Conservation (phyloP, 345 rosid species). For the Mercurialis annua region DNA sequence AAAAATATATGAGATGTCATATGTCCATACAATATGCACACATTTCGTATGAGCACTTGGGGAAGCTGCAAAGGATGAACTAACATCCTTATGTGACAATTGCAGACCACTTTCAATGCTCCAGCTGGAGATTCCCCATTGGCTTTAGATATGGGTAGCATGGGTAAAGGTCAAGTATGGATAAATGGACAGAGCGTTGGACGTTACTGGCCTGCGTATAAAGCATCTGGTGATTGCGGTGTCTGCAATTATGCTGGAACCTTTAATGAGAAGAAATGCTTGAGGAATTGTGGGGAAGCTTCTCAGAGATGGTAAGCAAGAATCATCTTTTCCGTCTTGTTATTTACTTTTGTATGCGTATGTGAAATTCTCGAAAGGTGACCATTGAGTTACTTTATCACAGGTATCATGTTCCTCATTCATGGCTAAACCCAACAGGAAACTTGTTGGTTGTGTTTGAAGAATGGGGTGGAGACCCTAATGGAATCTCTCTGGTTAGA, state of each 20-base stretch:
- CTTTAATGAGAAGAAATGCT: constrained; percentile 70
- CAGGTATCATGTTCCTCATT: constrained; percentile 92
- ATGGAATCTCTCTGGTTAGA: constrained; percentile 75
- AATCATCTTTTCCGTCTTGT: background rate
- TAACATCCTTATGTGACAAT: constrained; percentile 22
- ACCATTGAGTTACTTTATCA: constrained; percentile 12
- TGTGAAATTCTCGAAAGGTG: background rate
- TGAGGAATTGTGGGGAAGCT: constrained; percentile 83
- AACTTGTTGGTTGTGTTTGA: constrained; percentile 93
- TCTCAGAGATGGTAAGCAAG: constrained; percentile 81
- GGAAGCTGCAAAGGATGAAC: background rate
- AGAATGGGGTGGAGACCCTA: constrained; percentile 98
- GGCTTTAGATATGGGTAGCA: constrained; percentile 88
- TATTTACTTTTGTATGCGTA: background rate
- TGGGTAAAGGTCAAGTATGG: constrained; percentile 99
- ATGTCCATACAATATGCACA: background rate
- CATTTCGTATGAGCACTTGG: background rate
- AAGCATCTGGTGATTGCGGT: constrained; percentile 69
- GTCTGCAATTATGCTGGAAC: constrained; percentile 71
- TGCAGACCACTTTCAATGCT: constrained; percentile 79
- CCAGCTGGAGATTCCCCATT: constrained; percentile 79
- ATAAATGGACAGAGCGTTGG: constrained; percentile 88
- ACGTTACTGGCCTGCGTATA: constrained; percentile 92
- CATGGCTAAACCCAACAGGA: constrained; percentile 87
- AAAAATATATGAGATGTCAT: too few species aligned